Percentiles rank a stretch among this genome's conserved stretches.
These are phyloP conservation scores for Trichoderma aggressivum DNA, from an alignment of 2,329 filamentous ascomycete genomes.

Conservation along the genomic window DNA sequence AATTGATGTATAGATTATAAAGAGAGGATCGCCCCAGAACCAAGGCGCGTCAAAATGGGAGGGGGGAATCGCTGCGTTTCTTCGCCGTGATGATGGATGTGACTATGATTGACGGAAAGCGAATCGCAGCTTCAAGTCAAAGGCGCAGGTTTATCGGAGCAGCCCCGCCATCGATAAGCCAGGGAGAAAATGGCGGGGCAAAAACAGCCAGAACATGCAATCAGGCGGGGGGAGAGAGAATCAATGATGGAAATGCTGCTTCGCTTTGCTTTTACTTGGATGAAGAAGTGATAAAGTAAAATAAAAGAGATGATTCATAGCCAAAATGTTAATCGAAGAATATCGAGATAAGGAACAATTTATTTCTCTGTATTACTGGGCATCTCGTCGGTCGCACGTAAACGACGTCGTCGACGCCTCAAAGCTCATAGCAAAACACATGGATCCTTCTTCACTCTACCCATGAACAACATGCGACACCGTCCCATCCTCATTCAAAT, in stretches of 20 bases:
- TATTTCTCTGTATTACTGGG: neutral
- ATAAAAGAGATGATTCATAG: neutral
- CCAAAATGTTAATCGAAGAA: neutral
- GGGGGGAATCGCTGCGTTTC: neutral
- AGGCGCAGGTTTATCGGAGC: conserved; percentile 3
- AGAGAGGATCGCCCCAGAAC: neutral
- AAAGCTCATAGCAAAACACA: neutral
- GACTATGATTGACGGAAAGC: neutral
- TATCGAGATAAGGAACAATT: neutral
- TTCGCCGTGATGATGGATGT: neutral
- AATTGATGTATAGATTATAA: neutral
- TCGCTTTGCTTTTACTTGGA: neutral
- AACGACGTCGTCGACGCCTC: neutral
- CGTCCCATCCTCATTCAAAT: conserved; percentile 57
- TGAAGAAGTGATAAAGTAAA: neutral
- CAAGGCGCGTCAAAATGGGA: neutral
- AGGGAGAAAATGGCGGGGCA: conserved; percentile 27
- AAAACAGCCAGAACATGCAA: conserved; percentile 21
- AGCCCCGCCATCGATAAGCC: conserved; percentile 17
- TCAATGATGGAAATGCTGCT: neutral
- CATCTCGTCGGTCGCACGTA: neutral
- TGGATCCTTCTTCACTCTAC: conserved; percentile 26
- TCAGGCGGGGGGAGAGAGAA: conserved; percentile 11
- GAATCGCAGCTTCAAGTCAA: neutral
- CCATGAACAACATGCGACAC: conserved; percentile 58